Conservation (phyloP, 306 rosid genomes). For the Myrica gale region DNA sequence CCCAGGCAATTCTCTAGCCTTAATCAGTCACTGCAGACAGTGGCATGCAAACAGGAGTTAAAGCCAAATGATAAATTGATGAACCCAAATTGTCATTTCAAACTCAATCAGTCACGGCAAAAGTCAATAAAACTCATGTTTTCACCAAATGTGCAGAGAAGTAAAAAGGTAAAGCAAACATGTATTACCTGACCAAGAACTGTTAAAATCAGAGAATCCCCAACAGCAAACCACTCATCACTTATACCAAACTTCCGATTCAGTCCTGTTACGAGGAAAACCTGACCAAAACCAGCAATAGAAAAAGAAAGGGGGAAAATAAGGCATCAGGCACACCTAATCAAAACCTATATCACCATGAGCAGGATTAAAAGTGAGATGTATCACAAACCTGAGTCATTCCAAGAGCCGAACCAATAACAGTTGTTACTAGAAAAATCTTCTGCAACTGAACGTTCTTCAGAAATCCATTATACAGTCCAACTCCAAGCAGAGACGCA, state of each 20-base stretch:
- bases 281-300: constrained; percentile 40
- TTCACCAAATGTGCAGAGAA: constrained; percentile 25
- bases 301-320: constrained; percentile 1
- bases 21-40: constrained; percentile 2
- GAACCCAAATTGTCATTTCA: constrained; percentile 15
- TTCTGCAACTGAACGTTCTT: constrained; percentile 76
- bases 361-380: constrained; percentile 4
- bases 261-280: constrained; percentile 85
- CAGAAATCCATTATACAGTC: constrained; percentile 85
- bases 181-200: constrained; percentile 83
- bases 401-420: constrained; percentile 80
- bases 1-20: not conserved
- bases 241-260: constrained; percentile 77
- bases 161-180: constrained; percentile 16
- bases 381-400: constrained; percentile 78
- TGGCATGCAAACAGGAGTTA: constrained; percentile 24
- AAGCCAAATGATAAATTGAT: not conserved
- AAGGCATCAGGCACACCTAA: constrained; percentile 11
- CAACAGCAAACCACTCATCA: constrained; percentile 96
- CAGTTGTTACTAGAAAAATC: constrained; percentile 67
- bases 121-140: not conserved
- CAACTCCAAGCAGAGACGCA: constrained; percentile 92
- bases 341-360: not conserved
- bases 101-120: constrained; percentile 9
- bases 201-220: constrained; percentile 90